Evolutionary conservation across 768 basidiomycete species (phyloP).

Genomic region (Rhodotorula babjevae): DNA sequence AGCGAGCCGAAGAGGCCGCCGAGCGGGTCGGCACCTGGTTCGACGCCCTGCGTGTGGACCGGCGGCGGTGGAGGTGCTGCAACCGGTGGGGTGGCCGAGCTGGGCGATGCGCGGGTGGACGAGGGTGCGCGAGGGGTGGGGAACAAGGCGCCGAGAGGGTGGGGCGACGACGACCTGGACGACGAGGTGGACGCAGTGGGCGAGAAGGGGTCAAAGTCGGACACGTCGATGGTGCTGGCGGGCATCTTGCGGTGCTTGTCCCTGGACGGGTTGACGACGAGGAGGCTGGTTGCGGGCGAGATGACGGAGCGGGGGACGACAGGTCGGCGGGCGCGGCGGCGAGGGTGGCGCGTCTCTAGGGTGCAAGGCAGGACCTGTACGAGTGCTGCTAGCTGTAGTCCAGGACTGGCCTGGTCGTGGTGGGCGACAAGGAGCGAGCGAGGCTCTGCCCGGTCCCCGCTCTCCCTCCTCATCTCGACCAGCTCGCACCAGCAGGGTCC

Average conservation of each 20-base stretch:
- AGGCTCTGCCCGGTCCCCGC: too few species aligned
- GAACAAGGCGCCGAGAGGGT: not conserved
- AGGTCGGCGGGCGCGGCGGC: too few species aligned
- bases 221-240: slow-evolving; percentile 6
- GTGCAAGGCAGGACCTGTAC: too few species aligned
- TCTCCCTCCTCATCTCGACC: too few species aligned
- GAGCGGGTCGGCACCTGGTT: not conserved
- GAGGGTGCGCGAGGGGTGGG: not conserved
- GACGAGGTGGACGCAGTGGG: not conserved
- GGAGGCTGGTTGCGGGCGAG: not conserved
- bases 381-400: too few species aligned
- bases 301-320: not conserved
- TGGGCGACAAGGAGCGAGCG: too few species aligned
- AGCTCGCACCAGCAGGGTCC: too few species aligned
- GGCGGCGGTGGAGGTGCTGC: not conserved
- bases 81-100: not conserved
- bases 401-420: too few species aligned
- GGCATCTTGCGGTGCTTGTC: not conserved
- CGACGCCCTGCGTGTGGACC: not conserved
- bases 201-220: slow-evolving; percentile 23
- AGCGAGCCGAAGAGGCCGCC: not conserved
- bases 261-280: not conserved
- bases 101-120: not conserved
- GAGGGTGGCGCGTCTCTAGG: too few species aligned
- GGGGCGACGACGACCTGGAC: not conserved